phyloP scores from a whole-genome alignment of 2,329 filamentous ascomycete species.

The Diaporthe humulicola region DNA sequence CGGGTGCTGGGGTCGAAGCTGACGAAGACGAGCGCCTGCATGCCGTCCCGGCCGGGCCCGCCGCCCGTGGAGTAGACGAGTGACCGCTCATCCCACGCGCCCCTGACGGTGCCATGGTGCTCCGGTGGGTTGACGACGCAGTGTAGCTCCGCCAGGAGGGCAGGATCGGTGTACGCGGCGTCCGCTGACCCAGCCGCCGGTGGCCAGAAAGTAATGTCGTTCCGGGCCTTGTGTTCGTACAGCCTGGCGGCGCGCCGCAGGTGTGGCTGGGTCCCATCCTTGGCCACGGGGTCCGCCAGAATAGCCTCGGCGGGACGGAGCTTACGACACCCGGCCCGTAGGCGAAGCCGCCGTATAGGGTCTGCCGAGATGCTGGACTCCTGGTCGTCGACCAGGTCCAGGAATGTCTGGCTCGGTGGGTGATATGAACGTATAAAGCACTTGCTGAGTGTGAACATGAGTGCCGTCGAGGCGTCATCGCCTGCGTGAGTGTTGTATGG shows the following conservation, averaged over 20 bases:
- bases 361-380: conserved; percentile 28
- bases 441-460: conserved; percentile 64
- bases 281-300: not conserved
- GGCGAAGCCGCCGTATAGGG: conserved; percentile 59
- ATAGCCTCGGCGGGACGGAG: conserved; percentile 48
- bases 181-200: conserved; percentile 49
- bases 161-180: conserved; percentile 40
- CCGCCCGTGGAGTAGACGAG: conserved; percentile 59
- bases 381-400: conserved; percentile 71
- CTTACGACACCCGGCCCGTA: conserved; percentile 58
- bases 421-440: conserved; percentile 70
- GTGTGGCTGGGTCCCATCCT: conserved; percentile 31
- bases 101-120: conserved; percentile 53
- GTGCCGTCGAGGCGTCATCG: conserved; percentile 55
- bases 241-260: conserved; percentile 42
- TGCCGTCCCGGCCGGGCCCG: conserved; percentile 38
- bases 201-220: conserved; percentile 52
- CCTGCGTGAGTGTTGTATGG: conserved; percentile 63
- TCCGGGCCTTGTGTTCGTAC: conserved; percentile 42
- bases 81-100: conserved; percentile 60
- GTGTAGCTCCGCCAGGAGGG: conserved; percentile 52
- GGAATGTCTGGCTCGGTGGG: conserved; percentile 63
- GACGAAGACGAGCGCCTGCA: conserved; percentile 55
- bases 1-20: conserved; percentile 57
- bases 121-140: conserved; percentile 55